A percentile compares a stretch with the other conserved stretches of the same genome.
Evolutionary conservation across 169 alveolate species (phyloP).

Genomic region (Neospora caninum): DNA sequence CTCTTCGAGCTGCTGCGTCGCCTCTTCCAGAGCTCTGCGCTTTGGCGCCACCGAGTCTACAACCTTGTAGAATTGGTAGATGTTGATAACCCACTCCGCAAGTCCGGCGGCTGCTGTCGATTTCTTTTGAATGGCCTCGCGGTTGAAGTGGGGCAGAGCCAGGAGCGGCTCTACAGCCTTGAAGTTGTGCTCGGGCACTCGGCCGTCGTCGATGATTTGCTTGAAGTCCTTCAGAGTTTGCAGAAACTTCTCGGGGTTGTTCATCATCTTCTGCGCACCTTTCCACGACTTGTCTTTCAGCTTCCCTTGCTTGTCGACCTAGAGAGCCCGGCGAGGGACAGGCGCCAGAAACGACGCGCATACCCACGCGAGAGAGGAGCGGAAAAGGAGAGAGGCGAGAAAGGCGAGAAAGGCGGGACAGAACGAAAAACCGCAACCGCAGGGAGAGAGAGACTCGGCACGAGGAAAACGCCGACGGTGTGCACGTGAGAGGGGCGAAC

Average conservation of each 20-base stretch:
- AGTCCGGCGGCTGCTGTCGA: conserved; percentile 94
- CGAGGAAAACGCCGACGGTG: too few relatives aligned
- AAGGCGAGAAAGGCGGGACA: not conserved
- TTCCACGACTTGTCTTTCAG: conserved; percentile 93
- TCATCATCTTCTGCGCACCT: conserved; percentile 94
- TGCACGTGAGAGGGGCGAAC: too few relatives aligned
- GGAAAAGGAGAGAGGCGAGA: conserved; percentile 78
- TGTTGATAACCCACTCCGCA: conserved; percentile 85
- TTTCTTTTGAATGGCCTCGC: conserved; percentile 90
- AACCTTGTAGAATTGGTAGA: conserved; percentile 92
- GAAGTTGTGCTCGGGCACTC: conserved; percentile 91
- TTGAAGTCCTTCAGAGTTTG: conserved; percentile 88
- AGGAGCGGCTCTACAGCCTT: conserved; percentile 80
- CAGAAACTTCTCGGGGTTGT: conserved; percentile 92
- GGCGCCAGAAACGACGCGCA: not conserved
- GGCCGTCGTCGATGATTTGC: conserved; percentile 86
- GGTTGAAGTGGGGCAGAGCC: conserved; percentile 86
- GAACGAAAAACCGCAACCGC: too few relatives aligned
- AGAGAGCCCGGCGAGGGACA: conserved; percentile 33
- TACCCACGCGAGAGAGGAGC: too few relatives aligned
- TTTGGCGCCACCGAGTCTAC: conserved; percentile 94
- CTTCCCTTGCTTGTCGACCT: conserved; percentile 92
- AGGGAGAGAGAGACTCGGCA: too few relatives aligned
- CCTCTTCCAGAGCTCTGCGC: conserved; percentile 91
- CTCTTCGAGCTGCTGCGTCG: conserved; percentile 89